Evolutionary conservation across 495 filamentous ascomycete genomes (phyloP).

Genomic region (Beverwykella pulmonaria): DNA sequence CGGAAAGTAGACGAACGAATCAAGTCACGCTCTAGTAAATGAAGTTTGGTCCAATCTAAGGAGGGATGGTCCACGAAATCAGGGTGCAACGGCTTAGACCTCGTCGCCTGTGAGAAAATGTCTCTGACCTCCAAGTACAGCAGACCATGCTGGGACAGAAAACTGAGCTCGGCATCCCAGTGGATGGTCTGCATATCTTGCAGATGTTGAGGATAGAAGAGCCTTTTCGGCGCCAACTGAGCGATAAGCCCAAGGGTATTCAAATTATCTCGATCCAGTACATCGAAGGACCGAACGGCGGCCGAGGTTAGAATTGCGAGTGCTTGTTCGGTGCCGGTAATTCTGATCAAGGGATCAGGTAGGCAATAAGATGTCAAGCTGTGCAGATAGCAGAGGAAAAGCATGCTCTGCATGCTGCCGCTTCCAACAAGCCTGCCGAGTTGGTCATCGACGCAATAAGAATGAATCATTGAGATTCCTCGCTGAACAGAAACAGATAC

Average conservation of each 20-base stretch:
- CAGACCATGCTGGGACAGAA: constrained; percentile 9
- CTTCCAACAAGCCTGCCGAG: constrained; percentile 24
- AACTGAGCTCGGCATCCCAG: constrained; percentile 7
- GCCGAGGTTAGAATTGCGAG: constrained; percentile 15
- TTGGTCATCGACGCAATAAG: constrained; percentile 18
- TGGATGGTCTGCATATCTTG: constrained; percentile 23
- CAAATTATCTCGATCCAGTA: neutral
- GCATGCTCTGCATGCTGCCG: constrained; percentile 25
- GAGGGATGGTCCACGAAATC: neutral
- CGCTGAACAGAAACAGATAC: constrained; percentile 31
- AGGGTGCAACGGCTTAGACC: neutral
- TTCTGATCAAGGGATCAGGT: constrained; percentile 16
- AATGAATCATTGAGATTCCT: constrained; percentile 5
- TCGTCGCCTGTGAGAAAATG: constrained; percentile 3
- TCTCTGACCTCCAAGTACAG: neutral
- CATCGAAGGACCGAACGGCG: constrained; percentile 20
- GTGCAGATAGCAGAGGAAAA: constrained; percentile 28
- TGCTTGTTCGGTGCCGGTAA: constrained; percentile 20
- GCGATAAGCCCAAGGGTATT: constrained; percentile 51
- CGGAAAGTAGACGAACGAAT: constrained; percentile 43
- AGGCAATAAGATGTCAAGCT: constrained; percentile 20
- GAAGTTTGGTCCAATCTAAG: neutral
- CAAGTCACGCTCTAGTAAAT: constrained; percentile 15
- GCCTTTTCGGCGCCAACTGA: constrained; percentile 54
- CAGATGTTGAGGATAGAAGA: constrained; percentile 57